These are phyloP conservation scores for Apophysomyces sp. DNA, from an alignment of 371 early-diverging fungal genomes.

Conservation along the genomic window DNA sequence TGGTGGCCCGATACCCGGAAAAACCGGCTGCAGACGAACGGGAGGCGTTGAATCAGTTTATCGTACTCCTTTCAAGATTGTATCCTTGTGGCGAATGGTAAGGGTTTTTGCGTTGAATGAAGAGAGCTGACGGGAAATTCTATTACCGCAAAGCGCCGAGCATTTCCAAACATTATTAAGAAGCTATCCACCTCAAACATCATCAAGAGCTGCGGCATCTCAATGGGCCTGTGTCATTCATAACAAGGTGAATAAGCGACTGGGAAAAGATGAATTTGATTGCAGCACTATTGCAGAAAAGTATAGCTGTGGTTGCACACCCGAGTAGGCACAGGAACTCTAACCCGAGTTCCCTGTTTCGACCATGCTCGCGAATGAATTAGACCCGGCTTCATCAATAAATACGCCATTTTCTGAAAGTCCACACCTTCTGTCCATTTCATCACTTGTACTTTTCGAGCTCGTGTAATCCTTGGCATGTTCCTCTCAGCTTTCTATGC, in stretches of 20 bases:
- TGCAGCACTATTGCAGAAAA: constrained; percentile 82
- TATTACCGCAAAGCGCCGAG: constrained; percentile 60
- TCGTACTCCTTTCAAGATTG: constrained; percentile 82
- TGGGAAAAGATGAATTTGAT: constrained; percentile 88
- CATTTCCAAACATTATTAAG: constrained; percentile 84
- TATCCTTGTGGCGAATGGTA: constrained; percentile 99
- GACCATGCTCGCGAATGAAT: no score
- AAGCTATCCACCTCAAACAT: constrained; percentile 84
- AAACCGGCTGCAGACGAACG: constrained; percentile 83
- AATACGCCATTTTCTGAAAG: no score
- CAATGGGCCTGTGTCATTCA: constrained; percentile 96
- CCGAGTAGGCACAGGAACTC: no score
- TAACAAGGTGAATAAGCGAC: constrained; percentile 93
- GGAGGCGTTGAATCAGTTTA: constrained; percentile 75
- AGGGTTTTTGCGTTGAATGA: background rate
- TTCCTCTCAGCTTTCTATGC: no score
- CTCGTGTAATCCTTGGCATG: no score
- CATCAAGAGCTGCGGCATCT: constrained; percentile 72
- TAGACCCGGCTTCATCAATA: no score
- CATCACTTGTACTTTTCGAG: no score
- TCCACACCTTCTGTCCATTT: no score
- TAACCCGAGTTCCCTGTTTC: no score
- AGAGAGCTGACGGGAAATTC: background rate
- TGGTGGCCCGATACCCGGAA: constrained; percentile 92
- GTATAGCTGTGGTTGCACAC: constrained; percentile 95